phyloP scores from a whole-genome alignment of 306 rosid genomes.

The Castanospermum australe region DNA sequence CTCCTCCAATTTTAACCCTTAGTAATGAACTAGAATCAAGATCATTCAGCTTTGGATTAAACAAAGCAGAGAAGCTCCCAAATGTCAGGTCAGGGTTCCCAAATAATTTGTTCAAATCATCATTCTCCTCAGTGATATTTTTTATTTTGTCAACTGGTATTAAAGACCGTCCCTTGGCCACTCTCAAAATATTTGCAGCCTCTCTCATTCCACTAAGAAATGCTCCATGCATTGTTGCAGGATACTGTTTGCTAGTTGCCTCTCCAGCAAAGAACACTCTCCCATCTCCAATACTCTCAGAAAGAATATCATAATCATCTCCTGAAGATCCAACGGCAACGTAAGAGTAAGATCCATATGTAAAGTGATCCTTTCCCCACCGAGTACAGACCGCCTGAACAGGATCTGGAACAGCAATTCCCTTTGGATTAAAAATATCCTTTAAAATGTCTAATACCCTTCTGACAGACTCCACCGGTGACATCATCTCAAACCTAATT shows the following conservation, averaged over 20 bases:
- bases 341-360: constrained; percentile 80
- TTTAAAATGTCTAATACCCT: constrained; percentile 70
- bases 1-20: constrained; percentile 61
- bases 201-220: constrained; percentile 94
- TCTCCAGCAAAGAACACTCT: constrained; percentile 90
- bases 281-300: constrained; percentile 75
- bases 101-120: constrained; percentile 55
- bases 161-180: constrained; percentile 51
- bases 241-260: constrained; percentile 86
- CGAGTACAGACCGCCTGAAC: constrained; percentile 82
- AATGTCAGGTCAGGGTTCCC: constrained; percentile 58
- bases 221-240: constrained; percentile 96
- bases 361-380: constrained; percentile 79
- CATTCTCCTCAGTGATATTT: constrained; percentile 27
- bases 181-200: constrained; percentile 86
- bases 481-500: constrained; percentile 82
- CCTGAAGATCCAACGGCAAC: constrained; percentile 91
- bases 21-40: constrained; percentile 56
- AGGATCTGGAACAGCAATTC: constrained; percentile 79
- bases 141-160: constrained; percentile 27
- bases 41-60: constrained; percentile 52
- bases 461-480: constrained; percentile 80
- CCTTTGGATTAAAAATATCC: constrained; percentile 74
- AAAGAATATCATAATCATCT: constrained; percentile 83
- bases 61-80: constrained; percentile 72